Percentiles rank a stretch among this genome's conserved stretches.
Evolutionary conservation across 495 filamentous ascomycete genomes (phyloP).

Genomic region (Aspergillus incahuasiensis): DNA sequence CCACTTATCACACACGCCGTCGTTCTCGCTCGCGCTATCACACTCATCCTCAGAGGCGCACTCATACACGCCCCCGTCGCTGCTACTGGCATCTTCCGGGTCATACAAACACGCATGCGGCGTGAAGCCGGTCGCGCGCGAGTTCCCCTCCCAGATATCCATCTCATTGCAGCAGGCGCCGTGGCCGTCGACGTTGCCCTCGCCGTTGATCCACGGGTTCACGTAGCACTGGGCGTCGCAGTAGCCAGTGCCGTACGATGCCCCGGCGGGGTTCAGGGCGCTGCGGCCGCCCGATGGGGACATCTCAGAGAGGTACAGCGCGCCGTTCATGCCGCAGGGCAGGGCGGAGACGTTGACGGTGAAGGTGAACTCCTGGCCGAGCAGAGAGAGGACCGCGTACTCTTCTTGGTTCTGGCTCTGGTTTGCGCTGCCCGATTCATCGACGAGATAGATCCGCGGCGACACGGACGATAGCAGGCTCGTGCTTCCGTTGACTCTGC

Average conservation of each 20-base stretch:
- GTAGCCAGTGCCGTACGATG: conserved; percentile 64
- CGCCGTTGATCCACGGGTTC: conserved; percentile 54
- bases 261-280: conserved; percentile 55
- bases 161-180: conserved; percentile 59
- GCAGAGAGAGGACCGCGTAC: conserved; percentile 57
- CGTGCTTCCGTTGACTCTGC: conserved; percentile 12
- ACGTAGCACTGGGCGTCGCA: conserved; percentile 64
- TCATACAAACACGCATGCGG: conserved; percentile 48
- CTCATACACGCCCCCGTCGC: conserved; percentile 33
- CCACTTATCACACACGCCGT: conserved; percentile 33
- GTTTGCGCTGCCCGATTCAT: conserved; percentile 19
- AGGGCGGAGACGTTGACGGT: conserved; percentile 59
- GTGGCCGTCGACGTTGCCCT: conserved; percentile 44
- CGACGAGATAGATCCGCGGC: conserved; percentile 60
- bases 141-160: conserved; percentile 64
- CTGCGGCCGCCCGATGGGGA: conserved; percentile 48
- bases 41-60: conserved; percentile 47
- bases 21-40: conserved; percentile 21
- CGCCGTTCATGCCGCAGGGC: conserved; percentile 64
- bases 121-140: conserved; percentile 48
- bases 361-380: conserved; percentile 57
- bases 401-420: too few relatives aligned
- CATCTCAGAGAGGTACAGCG: conserved; percentile 66
- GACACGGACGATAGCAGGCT: conserved; percentile 39
- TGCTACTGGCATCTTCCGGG: conserved; percentile 10